phyloP scores from a whole-genome alignment of 2,329 filamentous ascomycete species.

The Aaosphaeria arxii region DNA sequence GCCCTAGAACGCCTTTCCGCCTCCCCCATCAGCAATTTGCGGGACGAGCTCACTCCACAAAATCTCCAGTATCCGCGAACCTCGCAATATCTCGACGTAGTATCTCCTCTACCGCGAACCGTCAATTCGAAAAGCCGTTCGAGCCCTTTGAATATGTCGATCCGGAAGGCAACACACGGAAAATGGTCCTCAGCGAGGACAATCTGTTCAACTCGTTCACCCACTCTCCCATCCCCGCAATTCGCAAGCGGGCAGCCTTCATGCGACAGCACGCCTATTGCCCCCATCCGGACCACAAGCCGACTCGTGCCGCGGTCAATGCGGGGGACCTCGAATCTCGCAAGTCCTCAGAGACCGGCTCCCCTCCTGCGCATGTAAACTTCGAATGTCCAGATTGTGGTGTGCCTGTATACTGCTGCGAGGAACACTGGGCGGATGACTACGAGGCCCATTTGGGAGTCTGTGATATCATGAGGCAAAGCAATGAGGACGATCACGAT shows the following conservation, averaged over 20 bases:
- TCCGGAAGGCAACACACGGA: constrained; percentile 31
- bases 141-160: constrained; percentile 35
- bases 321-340: constrained; percentile 62
- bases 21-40: constrained; percentile 20
- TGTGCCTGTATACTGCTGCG: constrained; percentile 87
- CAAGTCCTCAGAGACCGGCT: constrained; percentile 53
- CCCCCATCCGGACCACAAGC: constrained; percentile 82
- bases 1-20: constrained; percentile 17
- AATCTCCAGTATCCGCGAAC: constrained; percentile 20
- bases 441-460: constrained; percentile 91
- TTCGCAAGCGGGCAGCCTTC: constrained; percentile 81
- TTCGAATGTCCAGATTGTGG: constrained; percentile 98
- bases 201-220: constrained; percentile 94
- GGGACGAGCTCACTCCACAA: constrained; percentile 33
- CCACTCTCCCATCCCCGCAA: constrained; percentile 81
- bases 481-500: constrained; percentile 98
- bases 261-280: constrained; percentile 94
- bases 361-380: constrained; percentile 76
- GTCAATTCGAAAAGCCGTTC: constrained; percentile 24
- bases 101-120: constrained; percentile 30
- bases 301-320: constrained; percentile 66
- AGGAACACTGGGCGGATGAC: constrained; percentile 93
- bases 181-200: constrained; percentile 60
- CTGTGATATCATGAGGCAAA: constrained; percentile 85
- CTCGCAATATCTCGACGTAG: constrained; percentile 22